Evolutionary conservation across 345 rosid species (phyloP), one percentile per base, ranked within the genome.

Genomic region (Kandelia obovata): DNA sequence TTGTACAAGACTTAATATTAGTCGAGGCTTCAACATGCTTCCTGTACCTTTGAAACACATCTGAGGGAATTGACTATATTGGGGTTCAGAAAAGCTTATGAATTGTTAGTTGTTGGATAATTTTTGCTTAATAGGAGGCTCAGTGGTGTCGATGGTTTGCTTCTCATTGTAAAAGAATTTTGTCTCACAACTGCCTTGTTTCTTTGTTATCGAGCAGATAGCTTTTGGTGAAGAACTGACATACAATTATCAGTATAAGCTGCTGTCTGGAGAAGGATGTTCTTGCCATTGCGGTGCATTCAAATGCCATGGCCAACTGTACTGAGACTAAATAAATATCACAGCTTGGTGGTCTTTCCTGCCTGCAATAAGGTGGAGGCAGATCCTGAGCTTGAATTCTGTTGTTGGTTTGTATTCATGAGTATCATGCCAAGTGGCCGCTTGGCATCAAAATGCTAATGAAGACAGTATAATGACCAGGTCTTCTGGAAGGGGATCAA

Each of bases 191-290:
- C 52, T 56, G 34, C 28, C 16, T 57, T 53, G 15, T 61, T 66
- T 16, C 65, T 77, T 60, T 34, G 37, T 51, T 61, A 32, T 58
- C 53, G 80, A 75, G 80, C 99, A 96, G 99, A 92, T 96, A 78
- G 82, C 92, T 63, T 75, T 69, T n/a, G 98, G 99, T 51, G 97
- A 96, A 78, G 99, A 96, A 75, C 77, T 92, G 76, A 89, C 97
- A 1, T 82, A 75, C 37, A 87, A 87, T 80, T 90, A 84, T 74
- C 85, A 74, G 51, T 82, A 77, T 20, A 75, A 85, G 69, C 72
- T 74, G 43, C 80, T 78, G 53, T 72, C 91, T 20, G 96, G 84
- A 70, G 82, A 85, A 72, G 95, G 89, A 53, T 70, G 66, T 80
- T 75, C 82, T 58, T 90, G 97, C 83, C 84, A 78, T 67, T 96